These are phyloP conservation scores for Globisporangium apiculatum DNA, from an alignment of 352 stramenopile species.

Conservation along the genomic window DNA sequence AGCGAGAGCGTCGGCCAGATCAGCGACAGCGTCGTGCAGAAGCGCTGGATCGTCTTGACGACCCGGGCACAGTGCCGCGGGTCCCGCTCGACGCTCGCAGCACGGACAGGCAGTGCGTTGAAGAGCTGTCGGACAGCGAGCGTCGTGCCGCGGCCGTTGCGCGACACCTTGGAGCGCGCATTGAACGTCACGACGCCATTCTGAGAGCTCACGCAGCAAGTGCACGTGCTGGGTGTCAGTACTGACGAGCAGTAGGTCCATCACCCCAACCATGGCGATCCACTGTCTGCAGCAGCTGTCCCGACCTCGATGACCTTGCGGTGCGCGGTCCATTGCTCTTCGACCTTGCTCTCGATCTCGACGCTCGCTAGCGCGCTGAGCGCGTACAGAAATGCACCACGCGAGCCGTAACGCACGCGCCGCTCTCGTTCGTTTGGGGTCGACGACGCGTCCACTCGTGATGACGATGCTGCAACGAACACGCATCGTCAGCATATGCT, in stretches of 20 bases:
- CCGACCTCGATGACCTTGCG: constrained; percentile 61
- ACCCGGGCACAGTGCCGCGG: constrained; percentile 24
- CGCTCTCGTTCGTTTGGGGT: too few relatives aligned
- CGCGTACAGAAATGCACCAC: constrained; percentile 47
- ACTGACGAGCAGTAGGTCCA: not conserved
- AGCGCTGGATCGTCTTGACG: constrained; percentile 30
- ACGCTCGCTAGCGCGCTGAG: constrained; percentile 34
- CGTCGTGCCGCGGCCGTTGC: constrained; percentile 34
- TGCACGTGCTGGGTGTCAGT: not conserved
- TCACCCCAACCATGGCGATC: too few relatives aligned
- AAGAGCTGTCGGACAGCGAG: constrained; percentile 54
- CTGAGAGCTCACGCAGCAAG: constrained; percentile 16
- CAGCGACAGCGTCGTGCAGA: constrained; percentile 55
- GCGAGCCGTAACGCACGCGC: constrained; percentile 23
- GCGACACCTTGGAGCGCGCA: constrained; percentile 27
- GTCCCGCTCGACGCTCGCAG: constrained; percentile 33
- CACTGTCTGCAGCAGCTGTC: not conserved
- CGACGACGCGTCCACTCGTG: too few relatives aligned
- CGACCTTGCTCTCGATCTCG: constrained; percentile 58
- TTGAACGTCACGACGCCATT: constrained; percentile 53
- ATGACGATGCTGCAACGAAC: constrained; percentile 28
- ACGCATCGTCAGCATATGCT: too few relatives aligned
- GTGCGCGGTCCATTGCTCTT: constrained; percentile 46
- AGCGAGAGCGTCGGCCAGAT: constrained; percentile 68
- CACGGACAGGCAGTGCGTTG: constrained; percentile 44